Base-by-base conservation (phyloP, 202 grass and related monocot genomes). In the Panicum virgatum region DNA sequence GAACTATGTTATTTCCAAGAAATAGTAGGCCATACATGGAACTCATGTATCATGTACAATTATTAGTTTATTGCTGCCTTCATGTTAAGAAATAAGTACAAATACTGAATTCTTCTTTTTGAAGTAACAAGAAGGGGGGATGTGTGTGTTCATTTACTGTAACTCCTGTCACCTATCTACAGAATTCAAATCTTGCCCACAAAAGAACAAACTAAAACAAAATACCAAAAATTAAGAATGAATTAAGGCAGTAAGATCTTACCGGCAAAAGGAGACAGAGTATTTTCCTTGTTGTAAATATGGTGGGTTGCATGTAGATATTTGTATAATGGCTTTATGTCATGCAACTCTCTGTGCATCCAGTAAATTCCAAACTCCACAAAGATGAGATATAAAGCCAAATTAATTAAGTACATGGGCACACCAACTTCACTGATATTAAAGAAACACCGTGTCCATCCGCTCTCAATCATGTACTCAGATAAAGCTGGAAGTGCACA, bases 251-350 rank as follows among this genome's bases (percentile, higher is more conserved):
- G 4, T 11, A 37, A 51, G 0, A 75, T 74, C 85, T 83, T 78
- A 98, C 96, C 96, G 12, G 92, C 96, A 88, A 95, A 98, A 43
- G 96, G 96, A 66, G 96, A 98, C 18, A 98, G 81, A 2, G 90
- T 98, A 71, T 96, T 98, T 72, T 98, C 92, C 92, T 99, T 99
- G 77, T 99, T 99, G 89, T 99, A 96, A 56, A 99, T 80, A 75
- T 99, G 96, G 80, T 99, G 96, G n/a, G 88, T 90, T 44, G 89
- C 85, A 82, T 99, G 96, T 46, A 99, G 83, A 73, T 89, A 83
- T 78, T 99, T 99, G 87, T 99, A 99, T 27, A 99, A 77, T 75
- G 96, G 93, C 44, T 99, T 99, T 88, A 99, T 90, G 53, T 98
- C 89, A 90, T 98, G 96, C 88, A 98, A 90, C 80, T 96, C 90